Conservation (phyloP, 768 basidiomycete genomes). For the Tulasnella sp. region DNA sequence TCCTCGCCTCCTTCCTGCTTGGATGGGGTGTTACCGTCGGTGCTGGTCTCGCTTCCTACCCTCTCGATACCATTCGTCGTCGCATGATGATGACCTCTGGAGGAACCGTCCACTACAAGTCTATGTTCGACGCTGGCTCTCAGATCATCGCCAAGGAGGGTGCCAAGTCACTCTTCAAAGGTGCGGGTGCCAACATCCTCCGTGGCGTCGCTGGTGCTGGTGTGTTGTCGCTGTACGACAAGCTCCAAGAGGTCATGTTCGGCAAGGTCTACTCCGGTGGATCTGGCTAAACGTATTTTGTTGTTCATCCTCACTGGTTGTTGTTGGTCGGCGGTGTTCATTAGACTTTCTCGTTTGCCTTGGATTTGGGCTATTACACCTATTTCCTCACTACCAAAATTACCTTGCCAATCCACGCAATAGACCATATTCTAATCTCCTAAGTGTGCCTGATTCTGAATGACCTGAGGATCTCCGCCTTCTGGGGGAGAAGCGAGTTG, state of each 20-base stretch:
- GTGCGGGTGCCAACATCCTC: conserved; percentile 76
- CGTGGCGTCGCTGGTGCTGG: conserved; percentile 99
- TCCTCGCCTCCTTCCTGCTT: conserved; percentile 92
- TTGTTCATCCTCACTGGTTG: conserved; percentile 14
- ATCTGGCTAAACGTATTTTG: conserved; percentile 32
- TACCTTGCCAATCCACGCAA: no score
- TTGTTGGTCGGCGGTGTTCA: not conserved
- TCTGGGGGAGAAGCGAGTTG: no score
- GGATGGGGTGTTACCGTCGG: conserved; percentile 99
- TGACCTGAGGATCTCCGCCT: no score
- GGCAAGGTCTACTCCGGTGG: conserved; percentile 99
- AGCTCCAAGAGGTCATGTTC: conserved; percentile 91
- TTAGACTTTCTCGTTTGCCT: not conserved
- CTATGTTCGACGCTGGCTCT: conserved; percentile 92
- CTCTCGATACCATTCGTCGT: conserved; percentile 93
- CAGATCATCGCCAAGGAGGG: conserved; percentile 97
- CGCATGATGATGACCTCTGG: conserved; percentile 99
- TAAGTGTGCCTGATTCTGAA: no score
- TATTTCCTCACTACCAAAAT: no score
- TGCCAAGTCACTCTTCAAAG: conserved; percentile 93
- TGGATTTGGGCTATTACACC: no score
- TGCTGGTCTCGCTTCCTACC: conserved; percentile 98
- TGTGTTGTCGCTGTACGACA: conserved; percentile 98
- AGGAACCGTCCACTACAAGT: conserved; percentile 92
- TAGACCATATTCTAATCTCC: no score